These are phyloP conservation scores for Babesia ovis DNA, from an alignment of 169 alveolate species.

Conservation along the genomic window DNA sequence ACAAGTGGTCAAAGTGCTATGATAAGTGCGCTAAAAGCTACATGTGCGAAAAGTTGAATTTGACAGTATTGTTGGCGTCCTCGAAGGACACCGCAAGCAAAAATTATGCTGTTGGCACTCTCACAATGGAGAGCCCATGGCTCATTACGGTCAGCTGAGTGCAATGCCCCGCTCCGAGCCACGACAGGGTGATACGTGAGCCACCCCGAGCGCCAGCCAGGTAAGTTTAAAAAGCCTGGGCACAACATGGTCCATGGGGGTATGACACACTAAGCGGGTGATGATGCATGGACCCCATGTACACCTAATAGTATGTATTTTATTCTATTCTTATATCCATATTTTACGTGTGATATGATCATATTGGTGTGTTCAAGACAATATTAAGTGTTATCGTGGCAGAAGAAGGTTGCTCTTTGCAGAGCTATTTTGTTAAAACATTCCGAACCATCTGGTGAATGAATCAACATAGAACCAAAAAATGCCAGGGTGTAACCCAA, in stretches of 20 bases:
- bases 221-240: conserved; percentile 82
- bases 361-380: too few species aligned
- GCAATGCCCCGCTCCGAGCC: conserved; percentile 96
- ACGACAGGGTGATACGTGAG: conserved; percentile 95
- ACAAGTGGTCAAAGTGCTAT: too few species aligned
- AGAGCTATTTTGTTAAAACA: too few species aligned
- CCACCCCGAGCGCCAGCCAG: conserved; percentile 98
- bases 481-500: too few species aligned
- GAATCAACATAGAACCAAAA: too few species aligned
- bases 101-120: conserved; percentile 94
- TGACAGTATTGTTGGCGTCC: conserved; percentile 64
- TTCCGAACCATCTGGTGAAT: too few species aligned
- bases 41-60: conserved; percentile 24
- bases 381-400: too few species aligned
- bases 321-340: too few species aligned
- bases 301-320: too few species aligned
- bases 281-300: background rate
- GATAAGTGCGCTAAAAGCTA: too few species aligned
- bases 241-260: background rate
- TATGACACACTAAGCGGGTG: conserved; percentile 28
- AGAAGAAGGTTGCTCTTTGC: too few species aligned
- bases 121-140: conserved; percentile 91
- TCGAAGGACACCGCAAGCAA: conserved; percentile 88
- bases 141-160: conserved; percentile 95
- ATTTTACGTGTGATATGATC: too few species aligned